Conservation (phyloP, 257 asterid genomes). For the Rubia yunnanensis region DNA sequence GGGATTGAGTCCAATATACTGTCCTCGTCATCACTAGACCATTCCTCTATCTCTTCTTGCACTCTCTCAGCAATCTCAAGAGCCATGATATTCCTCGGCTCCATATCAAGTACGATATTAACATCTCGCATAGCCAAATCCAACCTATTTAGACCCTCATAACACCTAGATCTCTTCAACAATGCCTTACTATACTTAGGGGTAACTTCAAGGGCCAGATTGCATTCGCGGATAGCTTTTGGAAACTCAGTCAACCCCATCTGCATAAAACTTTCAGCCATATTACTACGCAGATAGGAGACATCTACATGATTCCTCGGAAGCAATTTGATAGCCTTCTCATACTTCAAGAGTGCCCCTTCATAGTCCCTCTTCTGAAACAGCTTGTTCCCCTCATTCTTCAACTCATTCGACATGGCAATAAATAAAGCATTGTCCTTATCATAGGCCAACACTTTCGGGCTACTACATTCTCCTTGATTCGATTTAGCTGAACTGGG, state of each 20-base stretch:
- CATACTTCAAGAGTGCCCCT: conserved; percentile 65
- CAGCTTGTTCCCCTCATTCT: conserved; percentile 59
- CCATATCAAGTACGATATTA: conserved; percentile 46
- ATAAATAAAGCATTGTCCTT: conserved; percentile 56
- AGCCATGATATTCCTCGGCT: conserved; percentile 75
- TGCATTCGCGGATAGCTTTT: conserved; percentile 74
- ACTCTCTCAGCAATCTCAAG: conserved; percentile 61
- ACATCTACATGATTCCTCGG: conserved; percentile 73
- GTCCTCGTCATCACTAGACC: conserved; percentile 27
- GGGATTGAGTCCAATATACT: conserved; percentile 28
- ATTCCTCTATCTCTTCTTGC: conserved; percentile 33
- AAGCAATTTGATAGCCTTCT: conserved; percentile 69
- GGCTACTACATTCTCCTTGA: conserved; percentile 26
- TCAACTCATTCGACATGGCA: conserved; percentile 55
- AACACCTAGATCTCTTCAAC: conserved; percentile 84
- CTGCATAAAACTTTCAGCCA: conserved; percentile 87
- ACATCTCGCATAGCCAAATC: conserved; percentile 72
- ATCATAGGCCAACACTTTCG: conserved; percentile 33
- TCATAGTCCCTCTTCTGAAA: conserved; percentile 72
- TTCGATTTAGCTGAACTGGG: conserved; percentile 29
- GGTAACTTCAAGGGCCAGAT: conserved; percentile 81
- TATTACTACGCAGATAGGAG: conserved; percentile 61
- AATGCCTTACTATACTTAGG: conserved; percentile 79
- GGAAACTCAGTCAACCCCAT: conserved; percentile 70
- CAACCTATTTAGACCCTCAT: conserved; percentile 67